Evolutionary conservation across 1,139 yeast species (phyloP).

Genomic region (Hemisphaericaspora xylanilytica): DNA sequence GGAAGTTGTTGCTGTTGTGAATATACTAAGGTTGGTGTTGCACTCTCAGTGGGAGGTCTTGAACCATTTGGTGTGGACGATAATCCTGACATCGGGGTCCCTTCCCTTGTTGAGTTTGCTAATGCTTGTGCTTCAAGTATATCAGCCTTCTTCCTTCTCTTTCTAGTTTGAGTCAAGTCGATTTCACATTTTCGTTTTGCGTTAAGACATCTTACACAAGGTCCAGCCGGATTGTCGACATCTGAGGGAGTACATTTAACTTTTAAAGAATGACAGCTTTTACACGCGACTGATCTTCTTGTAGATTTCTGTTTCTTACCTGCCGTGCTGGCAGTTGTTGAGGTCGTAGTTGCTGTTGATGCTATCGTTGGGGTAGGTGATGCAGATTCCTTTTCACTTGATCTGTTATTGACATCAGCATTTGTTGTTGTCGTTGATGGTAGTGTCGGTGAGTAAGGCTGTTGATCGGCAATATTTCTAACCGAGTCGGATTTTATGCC

Average conservation of each 20-base stretch:
- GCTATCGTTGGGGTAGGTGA: background rate
- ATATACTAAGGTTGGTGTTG: background rate
- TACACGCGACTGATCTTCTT: slow-evolving; percentile 60
- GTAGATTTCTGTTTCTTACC: slow-evolving; percentile 16
- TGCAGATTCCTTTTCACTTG: background rate
- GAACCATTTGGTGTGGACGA: slow-evolving; percentile 1
- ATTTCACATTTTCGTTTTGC: slow-evolving; percentile 65
- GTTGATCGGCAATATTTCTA: background rate
- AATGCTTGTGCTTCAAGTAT: slow-evolving; percentile 19
- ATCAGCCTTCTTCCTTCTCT: slow-evolving; percentile 45
- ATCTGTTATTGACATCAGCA: no score
- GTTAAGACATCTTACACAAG: slow-evolving; percentile 73
- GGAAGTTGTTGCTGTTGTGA: background rate
- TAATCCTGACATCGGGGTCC: background rate
- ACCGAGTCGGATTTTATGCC: background rate
- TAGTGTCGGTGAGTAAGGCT: background rate
- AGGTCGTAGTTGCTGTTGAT: background rate
- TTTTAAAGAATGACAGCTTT: slow-evolving; percentile 74
- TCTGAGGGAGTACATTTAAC: slow-evolving; percentile 81
- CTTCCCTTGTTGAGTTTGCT: slow-evolving; percentile 5
- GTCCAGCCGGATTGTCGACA: slow-evolving; percentile 52
- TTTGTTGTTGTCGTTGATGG: background rate
- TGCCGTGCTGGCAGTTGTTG: background rate
- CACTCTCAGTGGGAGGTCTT: background rate
- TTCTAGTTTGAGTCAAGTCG: slow-evolving; percentile 58